These are phyloP conservation scores for Calonectria naviculata DNA, from an alignment of 2,329 filamentous ascomycete species.

Conservation along the genomic window DNA sequence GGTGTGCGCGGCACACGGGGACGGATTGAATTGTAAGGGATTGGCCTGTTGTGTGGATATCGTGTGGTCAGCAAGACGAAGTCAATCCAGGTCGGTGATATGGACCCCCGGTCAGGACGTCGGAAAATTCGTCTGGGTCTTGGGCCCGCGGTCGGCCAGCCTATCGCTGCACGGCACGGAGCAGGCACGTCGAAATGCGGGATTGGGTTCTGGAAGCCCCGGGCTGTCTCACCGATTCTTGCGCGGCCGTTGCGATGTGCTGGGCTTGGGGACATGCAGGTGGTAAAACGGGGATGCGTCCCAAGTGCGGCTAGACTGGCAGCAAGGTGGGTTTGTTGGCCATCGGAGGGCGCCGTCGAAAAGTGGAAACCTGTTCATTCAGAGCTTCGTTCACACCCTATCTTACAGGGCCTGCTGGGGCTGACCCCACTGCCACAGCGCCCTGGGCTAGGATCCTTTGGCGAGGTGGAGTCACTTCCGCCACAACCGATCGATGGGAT, in stretches of 20 bases:
- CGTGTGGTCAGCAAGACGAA: slow-evolving; percentile 5
- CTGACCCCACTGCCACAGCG: neutral
- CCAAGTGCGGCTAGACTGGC: slow-evolving; percentile 25
- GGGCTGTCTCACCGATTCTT: slow-evolving; percentile 7
- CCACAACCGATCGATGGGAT: slow-evolving; percentile 35
- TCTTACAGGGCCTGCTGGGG: neutral
- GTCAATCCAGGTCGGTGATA: neutral
- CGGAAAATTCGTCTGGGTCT: slow-evolving; percentile 6
- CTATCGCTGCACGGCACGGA: neutral
- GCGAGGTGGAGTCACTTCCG: slow-evolving; percentile 26
- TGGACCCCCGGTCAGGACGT: neutral
- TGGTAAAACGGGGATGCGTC: slow-evolving; percentile 5
- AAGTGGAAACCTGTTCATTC: slow-evolving; percentile 21
- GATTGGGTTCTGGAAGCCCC: slow-evolving; percentile 11
- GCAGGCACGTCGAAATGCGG: neutral
- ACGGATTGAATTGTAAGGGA: slow-evolving; percentile 4
- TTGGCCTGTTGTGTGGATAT: slow-evolving; percentile 18
- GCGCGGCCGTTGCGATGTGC: neutral
- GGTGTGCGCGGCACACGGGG: slow-evolving; percentile 4
- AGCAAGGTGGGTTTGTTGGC: slow-evolving; percentile 19
- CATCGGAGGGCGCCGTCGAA: slow-evolving; percentile 37
- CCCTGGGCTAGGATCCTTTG: slow-evolving; percentile 7
- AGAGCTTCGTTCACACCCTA: neutral
- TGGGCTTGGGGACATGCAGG: neutral
- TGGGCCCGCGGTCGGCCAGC: neutral